Percentiles rank a stretch among this genome's conserved stretches.
These are phyloP conservation scores for Leccinum pallidistipes DNA, from an alignment of 1,284 basidiomycete species.

Conservation along the genomic window DNA sequence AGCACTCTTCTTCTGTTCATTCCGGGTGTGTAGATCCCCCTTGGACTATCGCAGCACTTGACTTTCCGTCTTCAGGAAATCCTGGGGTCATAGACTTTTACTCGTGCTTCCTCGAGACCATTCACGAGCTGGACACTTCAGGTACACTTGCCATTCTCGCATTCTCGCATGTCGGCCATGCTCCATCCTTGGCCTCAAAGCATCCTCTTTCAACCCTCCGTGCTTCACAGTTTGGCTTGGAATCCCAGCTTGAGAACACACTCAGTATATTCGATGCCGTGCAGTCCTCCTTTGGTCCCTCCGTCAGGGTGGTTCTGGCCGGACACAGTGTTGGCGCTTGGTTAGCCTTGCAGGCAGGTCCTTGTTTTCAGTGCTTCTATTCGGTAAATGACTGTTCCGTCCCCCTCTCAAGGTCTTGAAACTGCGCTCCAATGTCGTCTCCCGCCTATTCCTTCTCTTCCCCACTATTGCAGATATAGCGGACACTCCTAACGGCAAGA, in stretches of 20 bases:
- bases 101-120: conserved; percentile 49
- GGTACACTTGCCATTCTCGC: conserved; percentile 48
- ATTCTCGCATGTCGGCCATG: conserved; percentile 55
- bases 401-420: conserved; percentile 45
- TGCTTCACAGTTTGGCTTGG: conserved; percentile 35
- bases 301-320: conserved; percentile 44
- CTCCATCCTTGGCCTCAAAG: conserved; percentile 35
- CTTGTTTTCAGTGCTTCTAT: neutral
- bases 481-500: conserved; percentile 54
- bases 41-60: neutral
- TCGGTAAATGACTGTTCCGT: neutral
- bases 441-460: conserved; percentile 52
- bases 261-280: conserved; percentile 52
- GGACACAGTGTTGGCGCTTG: conserved; percentile 66
- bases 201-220: conserved; percentile 10
- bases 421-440: conserved; percentile 38
- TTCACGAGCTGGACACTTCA: conserved; percentile 40
- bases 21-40: conserved; percentile 42
- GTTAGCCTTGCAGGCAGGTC: conserved; percentile 53
- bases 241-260: conserved; percentile 48
- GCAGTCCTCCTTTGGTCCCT: conserved; percentile 33
- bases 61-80: conserved; percentile 42
- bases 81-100: conserved; percentile 63
- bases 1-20: conserved; percentile 53
- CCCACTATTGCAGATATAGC: conserved; percentile 58